Conservation (phyloP, 371 early-diverging fungal genomes). For the Chytridium lagenaria region DNA sequence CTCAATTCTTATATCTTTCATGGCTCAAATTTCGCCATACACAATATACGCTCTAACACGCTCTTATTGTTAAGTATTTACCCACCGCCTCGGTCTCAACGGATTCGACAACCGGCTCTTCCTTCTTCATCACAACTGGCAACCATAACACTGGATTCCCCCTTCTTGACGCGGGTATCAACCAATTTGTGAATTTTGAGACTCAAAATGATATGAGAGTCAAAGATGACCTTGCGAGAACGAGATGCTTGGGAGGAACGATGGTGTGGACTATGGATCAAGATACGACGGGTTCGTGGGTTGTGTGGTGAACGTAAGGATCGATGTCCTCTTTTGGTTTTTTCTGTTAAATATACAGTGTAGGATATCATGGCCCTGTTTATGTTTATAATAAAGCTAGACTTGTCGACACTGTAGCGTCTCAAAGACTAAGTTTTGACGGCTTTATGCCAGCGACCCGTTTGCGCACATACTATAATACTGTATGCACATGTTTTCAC, state of each 20-base stretch:
- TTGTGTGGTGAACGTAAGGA: conserved; percentile 12
- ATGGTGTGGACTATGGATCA: conserved; percentile 30
- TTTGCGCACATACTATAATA: too few species aligned
- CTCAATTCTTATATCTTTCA: too few species aligned
- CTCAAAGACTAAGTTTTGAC: too few species aligned
- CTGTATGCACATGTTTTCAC: too few species aligned
- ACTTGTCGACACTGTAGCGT: too few species aligned
- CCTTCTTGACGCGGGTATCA: not conserved
- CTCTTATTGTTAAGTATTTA: not conserved
- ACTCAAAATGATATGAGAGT: not conserved
- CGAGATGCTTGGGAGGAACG: conserved; percentile 20
- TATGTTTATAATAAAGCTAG: too few species aligned
- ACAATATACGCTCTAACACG: too few species aligned
- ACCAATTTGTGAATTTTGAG: conserved; percentile 20
- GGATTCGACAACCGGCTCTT: conserved; percentile 20
- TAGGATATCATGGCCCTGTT: too few species aligned
- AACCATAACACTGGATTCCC: not conserved
- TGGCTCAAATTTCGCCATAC: too few species aligned
- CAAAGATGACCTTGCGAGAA: conserved; percentile 23
- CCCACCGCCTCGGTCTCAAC: not conserved
- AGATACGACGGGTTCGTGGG: conserved; percentile 19
- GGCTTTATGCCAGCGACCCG: too few species aligned
- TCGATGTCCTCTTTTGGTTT: too few species aligned
- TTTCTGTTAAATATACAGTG: too few species aligned
- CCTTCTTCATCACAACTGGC: conserved; percentile 11